These are phyloP conservation scores for Schizosaccharomyces osmophilus DNA, from an alignment of 805 yeast genomes.

Conservation along the genomic window DNA sequence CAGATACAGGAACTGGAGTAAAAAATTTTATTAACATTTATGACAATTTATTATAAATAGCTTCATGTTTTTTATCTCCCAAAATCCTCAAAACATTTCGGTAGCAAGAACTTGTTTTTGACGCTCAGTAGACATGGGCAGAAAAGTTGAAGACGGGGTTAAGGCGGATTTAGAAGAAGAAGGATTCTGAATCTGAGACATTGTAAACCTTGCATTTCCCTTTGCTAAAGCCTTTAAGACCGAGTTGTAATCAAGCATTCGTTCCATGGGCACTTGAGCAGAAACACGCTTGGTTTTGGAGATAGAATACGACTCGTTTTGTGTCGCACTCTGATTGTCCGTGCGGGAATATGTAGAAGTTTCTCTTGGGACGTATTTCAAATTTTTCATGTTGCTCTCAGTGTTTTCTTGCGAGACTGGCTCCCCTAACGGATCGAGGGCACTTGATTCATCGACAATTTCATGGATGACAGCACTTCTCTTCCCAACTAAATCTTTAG, in stretches of 20 bases:
- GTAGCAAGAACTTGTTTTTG: neutral
- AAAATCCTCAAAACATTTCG: neutral
- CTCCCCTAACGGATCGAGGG: neutral
- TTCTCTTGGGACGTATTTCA: constrained; percentile 10
- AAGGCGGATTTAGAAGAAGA: neutral
- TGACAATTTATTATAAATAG: neutral
- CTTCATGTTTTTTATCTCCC: neutral
- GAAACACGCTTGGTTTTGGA: constrained; percentile 19
- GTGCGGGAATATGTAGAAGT: constrained; percentile 39
- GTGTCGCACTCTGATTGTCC: constrained; percentile 12
- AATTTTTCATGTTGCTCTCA: neutral
- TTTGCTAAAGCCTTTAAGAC: constrained; percentile 62
- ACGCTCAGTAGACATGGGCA: neutral
- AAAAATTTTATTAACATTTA: neutral
- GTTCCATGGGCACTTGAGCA: constrained; percentile 70
- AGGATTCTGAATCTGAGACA: neutral
- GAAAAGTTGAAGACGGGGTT: neutral
- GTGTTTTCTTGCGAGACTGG: neutral
- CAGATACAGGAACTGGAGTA: neutral
- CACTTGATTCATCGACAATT: constrained; percentile 19
- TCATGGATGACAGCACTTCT: constrained; percentile 52
- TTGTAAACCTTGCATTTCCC: constrained; percentile 59
- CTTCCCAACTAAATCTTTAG: constrained; percentile 59
- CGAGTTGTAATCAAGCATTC: constrained; percentile 72
- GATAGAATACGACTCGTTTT: constrained; percentile 13